Evolutionary conservation across 441 rosid species (phyloP).

Genomic region (Adansonia rubrostipa): DNA sequence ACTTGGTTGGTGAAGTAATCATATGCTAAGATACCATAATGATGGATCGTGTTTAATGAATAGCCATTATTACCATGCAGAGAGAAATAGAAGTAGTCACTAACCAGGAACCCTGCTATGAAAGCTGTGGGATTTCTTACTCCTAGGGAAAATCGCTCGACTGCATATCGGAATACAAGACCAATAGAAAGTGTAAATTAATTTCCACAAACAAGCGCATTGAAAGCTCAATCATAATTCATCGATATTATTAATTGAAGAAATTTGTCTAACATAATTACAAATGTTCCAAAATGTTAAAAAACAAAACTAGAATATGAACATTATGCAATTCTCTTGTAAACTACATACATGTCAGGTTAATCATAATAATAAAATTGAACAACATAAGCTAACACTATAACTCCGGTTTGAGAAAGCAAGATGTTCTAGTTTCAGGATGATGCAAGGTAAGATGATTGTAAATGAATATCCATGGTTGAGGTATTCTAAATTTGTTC

Average conservation of each 20-base stretch:
- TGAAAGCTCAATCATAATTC: neutral
- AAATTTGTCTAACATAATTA: neutral
- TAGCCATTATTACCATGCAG: neutral
- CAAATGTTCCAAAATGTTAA: slow-evolving; percentile 3
- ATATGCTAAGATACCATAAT: neutral
- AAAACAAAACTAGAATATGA: neutral
- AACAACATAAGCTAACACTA: neutral
- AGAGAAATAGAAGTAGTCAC: slow-evolving; percentile 26
- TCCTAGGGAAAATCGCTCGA: slow-evolving; percentile 83
- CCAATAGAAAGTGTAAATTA: slow-evolving; percentile 15
- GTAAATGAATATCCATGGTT: neutral
- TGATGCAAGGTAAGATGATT: neutral
- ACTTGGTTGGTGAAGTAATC: neutral
- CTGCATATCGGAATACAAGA: slow-evolving; percentile 48
- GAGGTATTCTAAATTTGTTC: neutral
- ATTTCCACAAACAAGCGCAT: neutral
- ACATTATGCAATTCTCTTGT: neutral
- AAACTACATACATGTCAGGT: neutral
- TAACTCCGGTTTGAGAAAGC: neutral
- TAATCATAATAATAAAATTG: neutral
- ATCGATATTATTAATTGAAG: neutral
- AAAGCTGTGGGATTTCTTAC: slow-evolving; percentile 87
- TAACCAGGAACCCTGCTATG: slow-evolving; percentile 77
- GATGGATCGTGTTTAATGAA: neutral
- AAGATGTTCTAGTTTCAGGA: neutral